phyloP scores from a whole-genome alignment of 768 basidiomycete species.

The Pleurotus sapidus region DNA sequence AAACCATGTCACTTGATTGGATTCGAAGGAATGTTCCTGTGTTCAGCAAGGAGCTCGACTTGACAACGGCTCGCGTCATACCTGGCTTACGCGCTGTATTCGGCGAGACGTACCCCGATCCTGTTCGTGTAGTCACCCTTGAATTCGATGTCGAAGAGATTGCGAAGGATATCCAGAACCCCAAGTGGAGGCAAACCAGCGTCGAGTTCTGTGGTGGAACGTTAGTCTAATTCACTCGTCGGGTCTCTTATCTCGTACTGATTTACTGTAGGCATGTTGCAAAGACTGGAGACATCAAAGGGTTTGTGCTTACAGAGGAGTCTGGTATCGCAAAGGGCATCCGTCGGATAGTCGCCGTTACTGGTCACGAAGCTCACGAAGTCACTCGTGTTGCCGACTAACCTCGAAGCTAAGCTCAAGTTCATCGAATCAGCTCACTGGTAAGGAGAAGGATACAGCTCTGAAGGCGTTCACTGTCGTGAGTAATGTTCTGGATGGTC shows the following conservation, averaged over 20 bases:
- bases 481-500: constrained; percentile 21
- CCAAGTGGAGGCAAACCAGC: constrained; percentile 88
- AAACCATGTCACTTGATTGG: constrained; percentile 83
- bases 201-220: constrained; percentile 99
- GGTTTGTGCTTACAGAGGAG: constrained; percentile 93
- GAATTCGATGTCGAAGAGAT: constrained; percentile 90
- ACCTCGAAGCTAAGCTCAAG: constrained; percentile 60
- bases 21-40: constrained; percentile 87
- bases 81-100: constrained; percentile 96
- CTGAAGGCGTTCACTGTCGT: constrained; percentile 81
- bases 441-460: constrained; percentile 83
- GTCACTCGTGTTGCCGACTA: constrained; percentile 67
- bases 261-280: constrained; percentile 70
- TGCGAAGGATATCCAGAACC: constrained; percentile 77
- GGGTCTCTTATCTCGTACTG: background rate
- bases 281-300: constrained; percentile 97
- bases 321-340: constrained; percentile 98
- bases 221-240: constrained; percentile 42
- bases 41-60: constrained; percentile 80
- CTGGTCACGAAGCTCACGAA: constrained; percentile 89
- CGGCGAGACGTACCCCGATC: constrained; percentile 97
- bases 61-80: constrained; percentile 79
- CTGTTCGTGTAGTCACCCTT: constrained; percentile 91
- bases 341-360: constrained; percentile 90
- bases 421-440: constrained; percentile 57